Evolutionary conservation across 495 filamentous ascomycete species (phyloP).

Genomic region (Chaetomidium leptoderma): DNA sequence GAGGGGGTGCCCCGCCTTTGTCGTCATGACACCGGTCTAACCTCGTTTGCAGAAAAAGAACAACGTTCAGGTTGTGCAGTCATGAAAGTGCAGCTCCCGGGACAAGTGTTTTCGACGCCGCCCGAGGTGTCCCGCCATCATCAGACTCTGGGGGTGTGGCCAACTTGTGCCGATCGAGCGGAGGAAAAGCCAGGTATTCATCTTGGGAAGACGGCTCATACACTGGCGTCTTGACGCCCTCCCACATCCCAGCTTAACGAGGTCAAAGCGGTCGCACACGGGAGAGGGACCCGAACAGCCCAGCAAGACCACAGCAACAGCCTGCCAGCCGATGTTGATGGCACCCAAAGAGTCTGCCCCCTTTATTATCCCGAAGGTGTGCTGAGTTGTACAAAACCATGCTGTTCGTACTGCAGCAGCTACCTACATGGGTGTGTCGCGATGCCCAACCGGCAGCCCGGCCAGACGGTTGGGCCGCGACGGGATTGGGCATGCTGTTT

Average conservation of each 20-base stretch:
- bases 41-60: slow-evolving; percentile 79
- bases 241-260: not conserved
- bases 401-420: slow-evolving; percentile 38
- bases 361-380: slow-evolving; percentile 22
- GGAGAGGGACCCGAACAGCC: not conserved
- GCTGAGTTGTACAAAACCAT: slow-evolving; percentile 48
- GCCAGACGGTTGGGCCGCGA: slow-evolving; percentile 34
- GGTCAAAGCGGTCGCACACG: not conserved
- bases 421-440: slow-evolving; percentile 39
- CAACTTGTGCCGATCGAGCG: slow-evolving; percentile 8
- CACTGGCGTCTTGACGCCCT: slow-evolving; percentile 6
- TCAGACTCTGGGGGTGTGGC: not conserved
- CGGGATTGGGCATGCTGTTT: slow-evolving; percentile 32
- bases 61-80: slow-evolving; percentile 93
- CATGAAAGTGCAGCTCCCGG: slow-evolving; percentile 29
- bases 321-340: not conserved
- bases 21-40: slow-evolving; percentile 13
- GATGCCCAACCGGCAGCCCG: slow-evolving; percentile 43
- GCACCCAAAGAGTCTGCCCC: not conserved
- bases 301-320: slow-evolving; percentile 4
- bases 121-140: slow-evolving; percentile 25
- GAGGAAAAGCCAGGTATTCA: not conserved
- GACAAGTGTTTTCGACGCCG: not conserved
- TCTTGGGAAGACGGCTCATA: not conserved
- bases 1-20: not conserved